Evolutionary conservation across 345 rosid genomes (phyloP).

Genomic region (Bretschneidera sinensis): DNA sequence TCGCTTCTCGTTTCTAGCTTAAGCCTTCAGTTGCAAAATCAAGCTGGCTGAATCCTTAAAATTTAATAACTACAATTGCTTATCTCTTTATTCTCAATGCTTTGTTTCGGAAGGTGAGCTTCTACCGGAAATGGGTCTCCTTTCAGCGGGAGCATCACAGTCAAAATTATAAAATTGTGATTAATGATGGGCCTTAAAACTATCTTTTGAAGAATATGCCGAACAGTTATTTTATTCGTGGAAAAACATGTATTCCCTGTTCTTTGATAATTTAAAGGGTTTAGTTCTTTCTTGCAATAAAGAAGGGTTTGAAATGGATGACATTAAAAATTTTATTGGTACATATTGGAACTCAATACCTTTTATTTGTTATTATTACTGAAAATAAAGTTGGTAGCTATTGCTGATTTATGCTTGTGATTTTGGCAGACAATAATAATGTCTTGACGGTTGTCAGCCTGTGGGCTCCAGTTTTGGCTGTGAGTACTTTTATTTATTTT

Average conservation of each 20-base stretch:
- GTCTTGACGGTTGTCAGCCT: constrained; percentile 73
- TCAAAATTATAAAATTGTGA: not conserved
- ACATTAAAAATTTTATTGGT: too few relatives aligned
- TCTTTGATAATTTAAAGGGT: too few relatives aligned
- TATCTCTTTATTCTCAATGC: not conserved
- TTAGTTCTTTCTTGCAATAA: too few relatives aligned
- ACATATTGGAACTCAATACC: not conserved
- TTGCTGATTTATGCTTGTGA: constrained; percentile 22
- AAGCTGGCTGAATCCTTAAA: not conserved
- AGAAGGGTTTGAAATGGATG: too few relatives aligned
- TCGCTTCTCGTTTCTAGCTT: not conserved
- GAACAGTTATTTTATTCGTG: too few relatives aligned
- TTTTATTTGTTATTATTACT: not conserved
- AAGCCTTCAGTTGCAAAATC: not conserved
- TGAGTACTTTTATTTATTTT: constrained; percentile 35
- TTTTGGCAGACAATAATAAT: constrained; percentile 73
- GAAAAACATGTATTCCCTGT: too few relatives aligned
- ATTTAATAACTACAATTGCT: not conserved
- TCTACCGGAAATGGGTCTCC: not conserved
- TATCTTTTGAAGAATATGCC: too few relatives aligned
- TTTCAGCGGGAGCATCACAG: not conserved
- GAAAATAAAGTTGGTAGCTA: constrained; percentile 10
- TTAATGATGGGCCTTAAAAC: not conserved
- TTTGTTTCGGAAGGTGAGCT: not conserved
- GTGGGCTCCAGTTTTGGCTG: constrained; percentile 98